phyloP scores from a whole-genome alignment of 257 asterid species.

The Solanum dulcamara region DNA sequence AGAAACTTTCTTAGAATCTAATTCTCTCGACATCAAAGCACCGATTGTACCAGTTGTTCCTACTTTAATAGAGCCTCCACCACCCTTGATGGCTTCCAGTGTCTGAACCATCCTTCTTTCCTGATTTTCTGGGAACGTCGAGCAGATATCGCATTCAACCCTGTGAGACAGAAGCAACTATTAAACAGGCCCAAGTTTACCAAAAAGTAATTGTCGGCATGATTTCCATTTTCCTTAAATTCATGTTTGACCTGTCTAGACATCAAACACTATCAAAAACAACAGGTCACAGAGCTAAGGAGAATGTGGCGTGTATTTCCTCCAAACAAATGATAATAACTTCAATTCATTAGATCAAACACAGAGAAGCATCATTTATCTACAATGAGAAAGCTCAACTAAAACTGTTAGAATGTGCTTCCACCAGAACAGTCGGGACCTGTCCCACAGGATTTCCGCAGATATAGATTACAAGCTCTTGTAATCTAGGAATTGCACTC shows the following conservation, averaged over 20 bases:
- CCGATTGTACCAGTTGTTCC: conserved; percentile 74
- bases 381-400: not conserved
- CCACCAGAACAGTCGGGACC: too few relatives aligned
- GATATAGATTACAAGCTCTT: too few relatives aligned
- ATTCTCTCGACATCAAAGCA: conserved; percentile 65
- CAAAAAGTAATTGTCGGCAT: too few relatives aligned
- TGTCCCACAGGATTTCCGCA: too few relatives aligned
- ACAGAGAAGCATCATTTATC: not conserved
- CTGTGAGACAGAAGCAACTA: not conserved
- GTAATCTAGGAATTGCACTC: too few relatives aligned
- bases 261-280: not conserved
- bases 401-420: too few relatives aligned
- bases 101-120: conserved; percentile 42
- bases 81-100: conserved; percentile 52
- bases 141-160: not conserved
- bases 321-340: not conserved
- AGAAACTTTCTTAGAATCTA: conserved; percentile 38
- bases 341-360: not conserved
- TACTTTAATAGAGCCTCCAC: conserved; percentile 65
- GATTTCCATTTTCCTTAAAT: too few relatives aligned
- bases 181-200: too few relatives aligned
- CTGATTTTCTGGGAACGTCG: not conserved
- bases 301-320: not conserved
- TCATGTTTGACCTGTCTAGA: too few relatives aligned
- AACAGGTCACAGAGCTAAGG: not conserved